Evolutionary conservation across 78 protist genomes (phyloP), one percentile per base, ranked within the genome.

Genomic region (Cavenderia fasciculata): DNA sequence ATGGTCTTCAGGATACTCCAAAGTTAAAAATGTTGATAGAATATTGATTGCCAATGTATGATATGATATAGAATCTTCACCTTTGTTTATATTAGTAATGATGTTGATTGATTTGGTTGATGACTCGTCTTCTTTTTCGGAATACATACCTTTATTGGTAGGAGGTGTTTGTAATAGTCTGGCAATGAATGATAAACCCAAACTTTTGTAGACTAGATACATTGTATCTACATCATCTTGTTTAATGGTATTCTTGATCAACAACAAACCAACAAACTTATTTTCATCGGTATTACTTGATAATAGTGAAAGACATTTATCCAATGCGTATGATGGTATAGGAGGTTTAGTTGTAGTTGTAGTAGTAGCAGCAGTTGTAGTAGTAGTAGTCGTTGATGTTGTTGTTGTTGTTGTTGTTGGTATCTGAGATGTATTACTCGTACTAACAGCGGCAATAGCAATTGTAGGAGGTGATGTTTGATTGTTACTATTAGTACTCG

Each of bases 221-320:
- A 79, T 23, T 25, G 41, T 34, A 5, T 12, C 16, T 23, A 6
- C n/a, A 41, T 79, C 88, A 65, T 62, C 43, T 23, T 74, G 76
- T 52, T 79, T 34, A 34, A 76, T 76, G 14, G 66, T 6, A 38
- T 62, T 65, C 68, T 66, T 79, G 8, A 79, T 76, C 27, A 79
- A 54, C 8, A 79, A 29, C 16, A 79, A 65, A 38, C 88, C 88
- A 33, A 79, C 88, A 66, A 79, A 79, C 34, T 62, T 79, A 51
- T 65, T 68, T 52, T 79, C 88, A 66, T 79, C 88, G 11, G 29
- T 31, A 21, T 79, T 54, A 52, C 77, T 54, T 2, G 74, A 44
- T 62, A 79, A 19, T 27, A 79, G 27, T 8, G 25, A 38, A 40
- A 79, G 41, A 66, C 88, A 79, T 31, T 38, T 62, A 18, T 49